A percentile compares a stretch with the other conserved stretches of the same genome.
phyloP scores from a whole-genome alignment of 163 green algal species.

The Volvox carteri region DNA sequence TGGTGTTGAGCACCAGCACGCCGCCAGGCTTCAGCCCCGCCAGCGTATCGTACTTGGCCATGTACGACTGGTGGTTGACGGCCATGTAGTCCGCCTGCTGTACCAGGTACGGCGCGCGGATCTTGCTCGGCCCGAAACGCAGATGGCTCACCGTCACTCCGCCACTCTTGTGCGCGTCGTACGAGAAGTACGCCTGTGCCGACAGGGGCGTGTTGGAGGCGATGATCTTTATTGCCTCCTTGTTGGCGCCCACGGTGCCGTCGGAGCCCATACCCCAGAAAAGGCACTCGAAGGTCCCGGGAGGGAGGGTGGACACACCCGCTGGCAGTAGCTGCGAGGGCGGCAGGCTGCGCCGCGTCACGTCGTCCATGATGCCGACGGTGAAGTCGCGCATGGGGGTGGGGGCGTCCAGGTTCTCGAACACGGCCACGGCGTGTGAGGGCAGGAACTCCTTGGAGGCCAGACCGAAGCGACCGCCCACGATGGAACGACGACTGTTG shows the following conservation, averaged over 20 bases:
- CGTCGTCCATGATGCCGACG: constrained; percentile 73
- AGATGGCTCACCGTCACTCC: constrained; percentile 76
- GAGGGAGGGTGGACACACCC: constrained; percentile 62
- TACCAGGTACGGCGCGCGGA: constrained; percentile 70
- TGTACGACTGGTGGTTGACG: constrained; percentile 69
- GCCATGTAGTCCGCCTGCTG: constrained; percentile 73
- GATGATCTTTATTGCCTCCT: constrained; percentile 82
- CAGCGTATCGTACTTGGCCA: constrained; percentile 71
- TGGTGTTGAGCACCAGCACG: constrained; percentile 72
- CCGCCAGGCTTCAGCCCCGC: constrained; percentile 63
- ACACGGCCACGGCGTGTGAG: constrained; percentile 69
- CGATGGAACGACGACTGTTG: constrained; percentile 54
- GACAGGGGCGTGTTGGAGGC: constrained; percentile 60
- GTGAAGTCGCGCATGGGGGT: constrained; percentile 58
- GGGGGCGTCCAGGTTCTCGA: constrained; percentile 67
- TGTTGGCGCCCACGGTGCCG: constrained; percentile 80
- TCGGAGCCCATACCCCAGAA: constrained; percentile 80
- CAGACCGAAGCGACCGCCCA: constrained; percentile 76
- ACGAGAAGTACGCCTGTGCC: constrained; percentile 75
- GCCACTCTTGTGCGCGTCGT: constrained; percentile 76
- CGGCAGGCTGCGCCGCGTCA: constrained; percentile 61
- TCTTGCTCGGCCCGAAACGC: constrained; percentile 73
- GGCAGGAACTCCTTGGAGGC: constrained; percentile 80
- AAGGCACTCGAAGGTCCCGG: constrained; percentile 70
- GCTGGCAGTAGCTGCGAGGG: constrained; percentile 47